Base-by-base conservation (phyloP, 208 protist genomes). In the Blechomonas ayalai region DNA sequence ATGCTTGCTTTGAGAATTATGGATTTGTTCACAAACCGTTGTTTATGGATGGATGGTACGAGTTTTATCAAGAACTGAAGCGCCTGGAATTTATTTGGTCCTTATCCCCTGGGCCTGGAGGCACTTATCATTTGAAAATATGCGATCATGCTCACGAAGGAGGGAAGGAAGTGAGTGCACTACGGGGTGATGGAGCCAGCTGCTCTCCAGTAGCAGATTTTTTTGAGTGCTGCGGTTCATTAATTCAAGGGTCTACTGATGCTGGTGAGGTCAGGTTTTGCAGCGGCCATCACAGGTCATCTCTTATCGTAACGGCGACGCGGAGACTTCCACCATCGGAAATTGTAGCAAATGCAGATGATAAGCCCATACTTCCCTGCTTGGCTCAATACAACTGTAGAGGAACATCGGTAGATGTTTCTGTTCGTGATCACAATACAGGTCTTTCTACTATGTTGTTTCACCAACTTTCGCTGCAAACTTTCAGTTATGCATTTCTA, bases 401-500 rank as follows among this genome's bases (percentile, higher is more conserved):
- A 19, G 62, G 64, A 1, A 80, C 59, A 4, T 70, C 67, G 12
- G 69, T 92, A 3, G 64, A 83, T 23, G 38, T 93, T 16, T 67
- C 52, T n/a, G 32, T 85, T 24, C 33, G 62, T 5, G 69, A 93
- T 33, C 60, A 66, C 26, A 54, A 52, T 24, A 84, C 59, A 1
- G 59, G 40, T 29, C 27, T 87, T 9, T 23, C 36, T 2, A 82
- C 66, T 29, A 60, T 67, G 2, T 41, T 93, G 4, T 76, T 88
- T 37, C 27, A 70, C 22, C 50, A 65, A 15, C 59, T 90, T 44
- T 82, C 80, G 9, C 51, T 90, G 22, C 80, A 86, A 42, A 57
- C 71, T 1, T 52, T 93, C 0, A 83, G 73, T 36, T 83, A 90
- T 47, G 76, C 81, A 0, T 85, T 90, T 65, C 49, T 93, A 34